These are phyloP conservation scores for Xylaria polymorpha DNA, from an alignment of 2,329 filamentous ascomycete species.

Conservation along the genomic window DNA sequence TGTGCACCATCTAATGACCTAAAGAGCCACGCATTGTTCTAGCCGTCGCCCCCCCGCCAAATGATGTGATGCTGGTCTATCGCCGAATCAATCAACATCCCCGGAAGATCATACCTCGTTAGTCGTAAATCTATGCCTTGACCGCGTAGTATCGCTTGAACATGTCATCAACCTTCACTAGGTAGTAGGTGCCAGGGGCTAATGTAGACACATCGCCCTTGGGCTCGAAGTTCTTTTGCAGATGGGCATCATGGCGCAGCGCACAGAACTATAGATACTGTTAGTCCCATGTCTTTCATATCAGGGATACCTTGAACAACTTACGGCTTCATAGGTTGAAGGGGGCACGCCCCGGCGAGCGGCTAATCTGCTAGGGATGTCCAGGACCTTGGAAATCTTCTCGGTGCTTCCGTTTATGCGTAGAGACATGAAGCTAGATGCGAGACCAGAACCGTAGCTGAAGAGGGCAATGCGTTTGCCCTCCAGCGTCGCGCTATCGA, in stretches of 20 bases:
- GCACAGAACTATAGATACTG: constrained; percentile 73
- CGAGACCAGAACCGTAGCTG: constrained; percentile 83
- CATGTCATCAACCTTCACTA: constrained; percentile 84
- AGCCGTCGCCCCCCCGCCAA: constrained; percentile 30
- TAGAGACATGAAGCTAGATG: constrained; percentile 77
- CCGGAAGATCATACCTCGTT: constrained; percentile 38
- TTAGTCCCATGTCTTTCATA: constrained; percentile 40
- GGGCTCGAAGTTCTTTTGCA: constrained; percentile 82
- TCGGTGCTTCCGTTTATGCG: constrained; percentile 78
- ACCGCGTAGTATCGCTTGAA: constrained; percentile 83
- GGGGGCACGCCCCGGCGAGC: constrained; percentile 74
- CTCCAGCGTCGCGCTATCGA: constrained; percentile 70
- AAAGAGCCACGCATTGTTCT: constrained; percentile 39
- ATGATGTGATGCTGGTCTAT: constrained; percentile 45
- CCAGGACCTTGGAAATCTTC: constrained; percentile 72
- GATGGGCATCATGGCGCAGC: constrained; percentile 83
- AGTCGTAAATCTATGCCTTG: constrained; percentile 68
- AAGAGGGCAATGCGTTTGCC: constrained; percentile 81
- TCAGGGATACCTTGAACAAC: constrained; percentile 45
- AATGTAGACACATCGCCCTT: constrained; percentile 75
- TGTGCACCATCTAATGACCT: constrained; percentile 42
- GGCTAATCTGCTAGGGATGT: constrained; percentile 76
- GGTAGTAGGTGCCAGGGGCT: constrained; percentile 77
- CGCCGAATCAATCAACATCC: constrained; percentile 42
- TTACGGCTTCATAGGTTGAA: constrained; percentile 78